These are phyloP conservation scores for Cercospora canescens DNA, from an alignment of 2,329 filamentous ascomycete species.

Conservation along the genomic window DNA sequence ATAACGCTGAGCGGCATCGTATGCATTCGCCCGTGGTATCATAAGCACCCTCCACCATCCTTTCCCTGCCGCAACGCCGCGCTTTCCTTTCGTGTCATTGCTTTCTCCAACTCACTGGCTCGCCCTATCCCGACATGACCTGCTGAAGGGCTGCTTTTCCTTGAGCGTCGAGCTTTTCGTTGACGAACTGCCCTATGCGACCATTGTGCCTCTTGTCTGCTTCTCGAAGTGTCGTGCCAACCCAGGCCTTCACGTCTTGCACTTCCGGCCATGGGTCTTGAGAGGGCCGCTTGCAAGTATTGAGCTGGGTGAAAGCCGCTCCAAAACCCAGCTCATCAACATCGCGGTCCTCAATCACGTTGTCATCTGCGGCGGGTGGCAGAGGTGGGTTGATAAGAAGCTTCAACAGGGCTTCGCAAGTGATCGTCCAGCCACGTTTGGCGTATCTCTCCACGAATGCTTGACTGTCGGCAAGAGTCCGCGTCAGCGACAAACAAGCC, in stretches of 20 bases:
- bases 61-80: conserved; percentile 9
- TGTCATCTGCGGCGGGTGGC: conserved; percentile 64
- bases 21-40: conserved; percentile 9
- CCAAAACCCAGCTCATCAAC: conserved; percentile 95
- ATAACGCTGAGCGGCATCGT: not conserved
- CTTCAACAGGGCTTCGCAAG: conserved; percentile 84
- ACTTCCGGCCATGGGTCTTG: conserved; percentile 86
- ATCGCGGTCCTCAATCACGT: conserved; percentile 81
- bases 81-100: not conserved
- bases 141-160: conserved; percentile 42
- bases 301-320: conserved; percentile 88
- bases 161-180: conserved; percentile 61
- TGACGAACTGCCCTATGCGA: conserved; percentile 68
- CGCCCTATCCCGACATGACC: conserved; percentile 35
- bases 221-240: conserved; percentile 74
- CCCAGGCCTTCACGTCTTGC: conserved; percentile 76
- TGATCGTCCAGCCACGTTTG: conserved; percentile 87
- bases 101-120: too few relatives aligned
- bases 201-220: conserved; percentile 75
- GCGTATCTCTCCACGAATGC: conserved; percentile 71
- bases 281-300: conserved; percentile 76
- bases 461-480: conserved; percentile 82
- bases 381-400: conserved; percentile 87
- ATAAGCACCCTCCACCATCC: conserved; percentile 4
- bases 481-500: conserved; percentile 89